These are phyloP conservation scores for Trebouxia sp. DNA, from an alignment of 139 green algal species.

Conservation along the genomic window DNA sequence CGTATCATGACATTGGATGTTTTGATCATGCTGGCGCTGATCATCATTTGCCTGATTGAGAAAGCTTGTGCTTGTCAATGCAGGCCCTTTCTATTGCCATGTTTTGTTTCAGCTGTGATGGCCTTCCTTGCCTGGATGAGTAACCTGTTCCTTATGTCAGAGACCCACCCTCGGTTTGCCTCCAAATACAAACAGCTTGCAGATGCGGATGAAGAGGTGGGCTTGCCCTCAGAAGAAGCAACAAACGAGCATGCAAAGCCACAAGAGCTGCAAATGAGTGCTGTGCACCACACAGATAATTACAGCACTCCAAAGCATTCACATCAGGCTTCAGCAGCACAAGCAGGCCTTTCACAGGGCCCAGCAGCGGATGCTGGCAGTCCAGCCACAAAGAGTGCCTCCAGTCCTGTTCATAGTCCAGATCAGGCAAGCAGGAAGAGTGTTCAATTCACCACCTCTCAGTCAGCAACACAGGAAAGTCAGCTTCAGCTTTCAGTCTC, in stretches of 20 bases:
- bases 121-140: slow-evolving; percentile 13
- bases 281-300: not conserved
- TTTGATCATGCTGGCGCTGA: too few relatives aligned
- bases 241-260: not conserved
- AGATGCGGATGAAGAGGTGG: not conserved
- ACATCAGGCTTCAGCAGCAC: not conserved
- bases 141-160: not conserved
- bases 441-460: not conserved
- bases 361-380: not conserved
- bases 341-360: too few relatives aligned
- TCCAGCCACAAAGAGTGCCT: not conserved
- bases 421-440: not conserved
- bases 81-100: slow-evolving; percentile 24
- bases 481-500: slow-evolving; percentile 13
- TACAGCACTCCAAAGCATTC: not conserved
- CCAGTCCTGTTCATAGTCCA: too few relatives aligned
- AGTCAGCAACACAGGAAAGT: not conserved
- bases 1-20: not conserved
- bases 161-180: slow-evolving; percentile 4
- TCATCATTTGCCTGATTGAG: too few relatives aligned
- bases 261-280: not conserved
- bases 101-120: slow-evolving; percentile 17
- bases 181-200: not conserved
- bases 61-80: not conserved
- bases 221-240: not conserved